Base-by-base conservation (phyloP, 2,329 filamentous ascomycete genomes). In the Lasiodiplodia citricola region DNA sequence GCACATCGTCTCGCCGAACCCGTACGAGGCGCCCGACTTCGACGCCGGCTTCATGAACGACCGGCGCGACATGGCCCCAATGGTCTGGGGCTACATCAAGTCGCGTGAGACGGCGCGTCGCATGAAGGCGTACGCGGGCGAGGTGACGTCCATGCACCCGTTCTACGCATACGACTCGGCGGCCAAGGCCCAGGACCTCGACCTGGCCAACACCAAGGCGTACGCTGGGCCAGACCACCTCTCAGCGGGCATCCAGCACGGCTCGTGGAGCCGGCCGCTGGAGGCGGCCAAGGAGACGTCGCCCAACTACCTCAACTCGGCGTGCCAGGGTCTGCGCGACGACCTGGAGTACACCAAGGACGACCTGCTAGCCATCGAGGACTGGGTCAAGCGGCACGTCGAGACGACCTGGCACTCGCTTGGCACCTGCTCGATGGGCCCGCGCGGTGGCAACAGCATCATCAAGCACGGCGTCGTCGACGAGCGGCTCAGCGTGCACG, bases 21-120 rank as follows among this genome's bases (percentile, higher is more conserved):
- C 91, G 18, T 94, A 94, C 75, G 91, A 90, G 56, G 82, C 84
- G 16, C 91, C 91, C 0, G 92, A 94, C 81, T 94, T 94, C 74
- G 92, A 94, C 76, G 87, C 90, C 1, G 91, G 91, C 25, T 94
- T 94, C 83, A 93, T 94, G 91, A 94, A 92, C 74, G 92, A 94
- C 80, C 90, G 92, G 80, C 86, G 92, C 28, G 92, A 94, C 75
- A 94, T 94, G 91, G 91, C 89, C 0, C 91, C 92, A 10, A 93
- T 79, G 78, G 91, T 94, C 6, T 94, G 92, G 91, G 90, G 90
- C 4, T 94, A 94, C 80, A 92, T 93, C 83, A 93, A 93, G 82
- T 92, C 90, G 2, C 90, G 91, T 68, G 91, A 93, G 84, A 94
- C 91, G 3, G 92, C 92, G 1, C 87, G 92, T 3, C 88, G 91